Evolutionary conservation across 1,139 yeast species (phyloP), one percentile per base, ranked within the genome.

Genomic region (Taphrina pruni): DNA sequence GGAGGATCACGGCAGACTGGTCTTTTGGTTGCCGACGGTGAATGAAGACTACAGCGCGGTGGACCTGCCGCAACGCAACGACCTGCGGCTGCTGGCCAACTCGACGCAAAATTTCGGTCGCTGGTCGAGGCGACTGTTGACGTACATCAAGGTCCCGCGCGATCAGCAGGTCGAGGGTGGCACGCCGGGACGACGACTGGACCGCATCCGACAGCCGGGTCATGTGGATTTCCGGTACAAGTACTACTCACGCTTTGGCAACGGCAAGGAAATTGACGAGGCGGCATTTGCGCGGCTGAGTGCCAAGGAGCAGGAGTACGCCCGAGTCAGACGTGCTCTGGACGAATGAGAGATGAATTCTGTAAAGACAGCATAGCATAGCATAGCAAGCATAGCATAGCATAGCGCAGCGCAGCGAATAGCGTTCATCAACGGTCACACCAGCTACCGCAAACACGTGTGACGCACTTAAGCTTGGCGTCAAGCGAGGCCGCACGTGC

Each of bases 11-110:
- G 97, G 97, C 0, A 81, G 98, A 72, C 81, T 94, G 50, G 90
- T 96, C 35, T 93, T 92, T 77, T 94, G 99, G 99, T 90, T 94
- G 96, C 99, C 99, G 0, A 89, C 96, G 0, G 96, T 97, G 1
- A 92, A 92, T 76, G 97, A 90, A 74, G 96, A 90, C 73, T 87
- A 86, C 73, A 78, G 81, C 14, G 87, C 87, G 71, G 86, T 89
- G 46, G 82, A 85, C 70, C 87, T 93, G 52, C 98, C 98, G 1
- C 67, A 36, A 32, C 60, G 61, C 55, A 64, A 36, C 56, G 60
- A 54, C 21, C 21, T 64, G 46, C 21, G 35, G 26, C 81, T 92
- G 72, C 78, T 88, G 58, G 87, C 90, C 74, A 87, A 88, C 72
- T 82, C 96, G 72, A 93, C 89, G 52, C 99, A 94, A 77, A 91